Percentiles rank a stretch among this genome's conserved stretches.
Evolutionary conservation across 148 eudicot genomes (phyloP).

Genomic region (Chenopodium album): DNA sequence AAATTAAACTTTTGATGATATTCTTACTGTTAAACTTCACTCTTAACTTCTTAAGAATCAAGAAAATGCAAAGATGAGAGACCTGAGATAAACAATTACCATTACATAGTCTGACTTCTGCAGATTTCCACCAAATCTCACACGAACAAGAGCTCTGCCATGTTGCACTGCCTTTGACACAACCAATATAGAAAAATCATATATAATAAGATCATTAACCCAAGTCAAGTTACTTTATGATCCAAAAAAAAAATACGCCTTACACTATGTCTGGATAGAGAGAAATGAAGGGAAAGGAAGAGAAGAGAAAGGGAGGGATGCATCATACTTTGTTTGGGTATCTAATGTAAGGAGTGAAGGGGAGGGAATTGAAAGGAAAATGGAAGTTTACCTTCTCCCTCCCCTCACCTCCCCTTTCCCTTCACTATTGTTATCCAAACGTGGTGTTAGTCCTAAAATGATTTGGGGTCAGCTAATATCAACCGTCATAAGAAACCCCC

Average conservation of each 20-base stretch:
- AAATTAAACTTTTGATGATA: neutral
- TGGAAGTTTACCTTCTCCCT: too few relatives aligned
- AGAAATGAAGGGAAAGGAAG: too few relatives aligned
- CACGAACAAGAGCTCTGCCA: conserved; percentile 71
- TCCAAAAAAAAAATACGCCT: neutral
- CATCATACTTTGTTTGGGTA: too few relatives aligned
- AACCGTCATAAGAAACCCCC: neutral
- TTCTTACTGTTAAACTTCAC: neutral
- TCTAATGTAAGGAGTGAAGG: too few relatives aligned
- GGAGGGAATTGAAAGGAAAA: too few relatives aligned
- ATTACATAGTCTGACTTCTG: conserved; percentile 68
- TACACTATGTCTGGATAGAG: too few relatives aligned
- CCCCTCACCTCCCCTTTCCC: too few relatives aligned
- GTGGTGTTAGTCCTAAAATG: too few relatives aligned
- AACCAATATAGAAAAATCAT: neutral
- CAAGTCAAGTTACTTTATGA: neutral
- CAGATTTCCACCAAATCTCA: conserved; percentile 43
- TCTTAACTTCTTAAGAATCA: neutral
- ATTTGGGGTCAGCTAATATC: too few relatives aligned
- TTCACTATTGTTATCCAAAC: too few relatives aligned
- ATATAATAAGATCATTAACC: neutral
- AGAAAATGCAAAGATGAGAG: neutral
- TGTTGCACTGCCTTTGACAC: conserved; percentile 47
- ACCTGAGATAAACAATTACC: conserved; percentile 36
- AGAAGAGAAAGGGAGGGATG: too few relatives aligned